phyloP scores from a whole-genome alignment of 208 protist genomes.

The Trichomonas tenax region DNA sequence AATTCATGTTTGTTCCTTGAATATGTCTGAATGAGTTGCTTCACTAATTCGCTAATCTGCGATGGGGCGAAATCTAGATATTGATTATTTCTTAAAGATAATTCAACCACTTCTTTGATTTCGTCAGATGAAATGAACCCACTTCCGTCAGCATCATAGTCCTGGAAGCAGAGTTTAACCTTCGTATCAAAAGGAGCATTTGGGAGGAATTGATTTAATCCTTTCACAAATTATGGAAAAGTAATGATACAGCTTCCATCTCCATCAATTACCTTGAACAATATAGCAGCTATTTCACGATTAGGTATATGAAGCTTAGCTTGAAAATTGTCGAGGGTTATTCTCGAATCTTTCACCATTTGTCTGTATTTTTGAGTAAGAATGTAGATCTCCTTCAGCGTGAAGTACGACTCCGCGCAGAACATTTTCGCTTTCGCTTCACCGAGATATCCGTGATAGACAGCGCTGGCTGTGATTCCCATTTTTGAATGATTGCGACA shows the following conservation, averaged over 20 bases:
- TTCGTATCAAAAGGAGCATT: not conserved
- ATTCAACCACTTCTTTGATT: not conserved
- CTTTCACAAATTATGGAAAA: not conserved
- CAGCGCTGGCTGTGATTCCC: not conserved
- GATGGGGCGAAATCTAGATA: not conserved
- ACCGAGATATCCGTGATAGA: not conserved
- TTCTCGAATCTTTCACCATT: not conserved
- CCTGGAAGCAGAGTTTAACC: not conserved
- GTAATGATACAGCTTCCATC: not conserved
- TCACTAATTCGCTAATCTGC: not conserved
- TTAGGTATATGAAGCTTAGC: not conserved
- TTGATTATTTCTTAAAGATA: not conserved
- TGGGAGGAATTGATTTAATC: not conserved
- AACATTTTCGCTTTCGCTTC: not conserved
- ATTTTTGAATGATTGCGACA: not conserved
- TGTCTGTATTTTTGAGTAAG: not conserved
- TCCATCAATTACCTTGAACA: not conserved
- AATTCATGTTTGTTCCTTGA: not conserved
- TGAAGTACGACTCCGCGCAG: not conserved
- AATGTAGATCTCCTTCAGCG: not conserved
- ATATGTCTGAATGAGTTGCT: not conserved
- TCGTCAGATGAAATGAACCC: not conserved
- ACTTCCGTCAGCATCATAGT: not conserved
- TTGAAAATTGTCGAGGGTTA: not conserved
- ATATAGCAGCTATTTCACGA: not conserved